Base-by-base conservation (phyloP, 2,329 filamentous ascomycete genomes). In the Chalaropsis ovoidea region DNA sequence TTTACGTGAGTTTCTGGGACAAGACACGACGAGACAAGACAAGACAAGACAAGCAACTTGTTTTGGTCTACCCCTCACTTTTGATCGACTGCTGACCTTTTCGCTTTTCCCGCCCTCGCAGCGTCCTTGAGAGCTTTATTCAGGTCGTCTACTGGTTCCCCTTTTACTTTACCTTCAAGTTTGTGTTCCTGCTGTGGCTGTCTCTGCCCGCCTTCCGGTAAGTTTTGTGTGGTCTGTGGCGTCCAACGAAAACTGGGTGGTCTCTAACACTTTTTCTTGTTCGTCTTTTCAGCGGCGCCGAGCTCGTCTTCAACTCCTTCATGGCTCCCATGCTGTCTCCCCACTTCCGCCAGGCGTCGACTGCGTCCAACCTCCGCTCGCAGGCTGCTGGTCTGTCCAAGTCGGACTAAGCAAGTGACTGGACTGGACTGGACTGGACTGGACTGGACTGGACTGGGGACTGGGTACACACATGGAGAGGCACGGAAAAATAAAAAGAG, bases 91-190 rank as follows among this genome's bases (percentile, higher is more conserved):
- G n/a, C n/a, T n/a, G n/a, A n/a, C 31, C 31, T 39, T 7, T 39
- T 39, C 35, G 5, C 43, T n/a, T 17, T 39, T 15, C 7, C 10
- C 45, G 2, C 27, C 19, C 11, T 22, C 61, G 15, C 70, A 86
- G 82, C 69, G 88, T 94, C 62, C 74, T 90, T 71, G 90, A 95
- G 82, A 91, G 88, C 76, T 82, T 88, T 68, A 78, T 95, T 73
- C 91, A 83, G 78, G 88, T 90, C 69, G 88, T 93, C 69, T 94
- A 94, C 83, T 95, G 89, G 89, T 90, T 95, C 81, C 88, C 94
- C 75, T 99, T 99, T 82, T 99, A 99, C 88, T 99, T 90, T 80
- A 93, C 92, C 75, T 97, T 99, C 88, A 99, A 99, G 85, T 96
- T 99, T 75, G 81, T 95, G 75, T 88, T 97, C 76, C 83, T 97